Conservation (phyloP, 1,284 basidiomycete genomes). For the Malassezia furfur region DNA sequence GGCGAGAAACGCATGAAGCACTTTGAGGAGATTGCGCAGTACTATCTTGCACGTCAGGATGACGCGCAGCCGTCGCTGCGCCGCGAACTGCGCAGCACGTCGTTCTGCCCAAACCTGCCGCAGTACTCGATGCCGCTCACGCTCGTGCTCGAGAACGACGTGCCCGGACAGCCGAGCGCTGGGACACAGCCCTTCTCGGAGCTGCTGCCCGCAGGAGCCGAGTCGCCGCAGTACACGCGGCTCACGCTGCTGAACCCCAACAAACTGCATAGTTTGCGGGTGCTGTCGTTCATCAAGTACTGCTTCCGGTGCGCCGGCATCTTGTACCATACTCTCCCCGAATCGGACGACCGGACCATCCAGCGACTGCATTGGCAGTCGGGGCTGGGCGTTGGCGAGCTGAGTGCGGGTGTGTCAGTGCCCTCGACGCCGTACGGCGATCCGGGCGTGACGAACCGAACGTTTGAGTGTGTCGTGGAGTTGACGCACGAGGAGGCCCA, state of each 20-base stretch:
- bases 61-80: constrained; percentile 21
- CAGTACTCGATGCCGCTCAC: constrained; percentile 52
- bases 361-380: background rate
- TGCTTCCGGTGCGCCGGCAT: constrained; percentile 54
- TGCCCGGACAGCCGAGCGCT: background rate
- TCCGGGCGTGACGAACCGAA: background rate
- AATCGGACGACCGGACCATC: background rate
- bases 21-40: constrained; percentile 46
- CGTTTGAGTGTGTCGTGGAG: constrained; percentile 16
- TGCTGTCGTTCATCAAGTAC: constrained; percentile 48
- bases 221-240: background rate
- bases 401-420: background rate
- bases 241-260: constrained; percentile 36
- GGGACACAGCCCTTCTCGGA: background rate
- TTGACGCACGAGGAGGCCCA: constrained; percentile 7
- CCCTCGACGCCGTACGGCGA: background rate
- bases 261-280: constrained; percentile 27
- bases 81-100: constrained; percentile 52
- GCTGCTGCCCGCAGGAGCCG: background rate
- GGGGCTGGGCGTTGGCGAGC: background rate
- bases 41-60: constrained; percentile 18
- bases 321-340: constrained; percentile 50
- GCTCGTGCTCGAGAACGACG: constrained; percentile 22
- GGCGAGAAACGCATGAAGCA: constrained; percentile 50
- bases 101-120: constrained; percentile 49